Evolutionary conservation across 2,329 filamentous ascomycete genomes (phyloP), one percentile per base, ranked within the genome.

Genomic region (Arthrobotrys musiformis): DNA sequence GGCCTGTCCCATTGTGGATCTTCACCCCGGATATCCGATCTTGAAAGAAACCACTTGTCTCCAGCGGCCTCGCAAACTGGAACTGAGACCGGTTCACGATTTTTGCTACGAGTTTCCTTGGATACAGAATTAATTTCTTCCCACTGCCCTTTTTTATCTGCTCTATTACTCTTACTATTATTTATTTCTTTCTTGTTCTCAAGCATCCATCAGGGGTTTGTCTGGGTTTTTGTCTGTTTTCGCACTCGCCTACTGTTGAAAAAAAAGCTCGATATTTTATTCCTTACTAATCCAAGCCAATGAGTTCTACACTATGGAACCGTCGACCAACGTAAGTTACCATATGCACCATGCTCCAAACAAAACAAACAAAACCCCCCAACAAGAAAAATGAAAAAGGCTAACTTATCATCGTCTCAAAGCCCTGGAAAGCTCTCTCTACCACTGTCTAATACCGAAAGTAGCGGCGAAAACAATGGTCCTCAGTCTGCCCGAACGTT

Each of bases 291-390:
- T 40, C 33, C 24, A 66, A 58, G 50, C 64, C 56, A 76, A 76
- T 76, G 72, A 76, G 46, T 76, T 76, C 72, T 70, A 69, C 72
- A 61, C 64, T 70, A 76, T 76, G 72, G 72, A 70, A 64, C 54
- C 63, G 72, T 50, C 63, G 72, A 70, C 56, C 63, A 54, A 76
- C 72, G 72, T 76, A 52, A 64, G 72, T 70, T 8, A 50, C 19
- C 15, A 11, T 26, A 24, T 2, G 3, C 17, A 9, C 7, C 19
- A 24, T 5, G 5, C 11, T 48, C 5, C 13, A 2, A 13, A 40
- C 35, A 26, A 7, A 13, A 35, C 33, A n/a, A 26, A 50, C 22
- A 33, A 40, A n/a, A 26, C 15, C 35, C 19, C 37, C 28, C 19
- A 40, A n/a, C 26, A 13, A 19, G 15, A 28, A 44, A 54, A 24